A percentile compares a stretch with the other conserved stretches of the same genome.
Evolutionary conservation across 805 yeast genomes (phyloP).

Genomic region (Spathaspora girioi): DNA sequence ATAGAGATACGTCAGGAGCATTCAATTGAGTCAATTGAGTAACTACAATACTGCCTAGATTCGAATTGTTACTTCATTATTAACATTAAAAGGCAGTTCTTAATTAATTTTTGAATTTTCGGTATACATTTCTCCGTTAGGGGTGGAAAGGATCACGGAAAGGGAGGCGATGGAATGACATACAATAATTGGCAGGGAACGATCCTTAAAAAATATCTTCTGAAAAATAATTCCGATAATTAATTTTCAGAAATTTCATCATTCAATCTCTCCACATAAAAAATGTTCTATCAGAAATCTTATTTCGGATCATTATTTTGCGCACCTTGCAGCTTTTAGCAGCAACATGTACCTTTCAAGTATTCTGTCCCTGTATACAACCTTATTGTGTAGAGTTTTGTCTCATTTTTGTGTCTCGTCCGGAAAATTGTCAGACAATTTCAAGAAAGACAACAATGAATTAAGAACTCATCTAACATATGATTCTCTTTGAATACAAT

Average conservation of each 20-base stretch:
- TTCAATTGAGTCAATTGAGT: background rate
- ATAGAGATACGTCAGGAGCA: too few relatives aligned
- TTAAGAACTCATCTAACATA: background rate
- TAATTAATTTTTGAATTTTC: background rate
- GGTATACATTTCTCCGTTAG: background rate
- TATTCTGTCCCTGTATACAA: background rate
- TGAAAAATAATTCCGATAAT: background rate
- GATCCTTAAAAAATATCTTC: background rate
- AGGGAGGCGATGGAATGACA: background rate
- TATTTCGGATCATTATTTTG: too few relatives aligned
- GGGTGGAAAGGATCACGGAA: background rate
- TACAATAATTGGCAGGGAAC: background rate
- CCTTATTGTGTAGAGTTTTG: background rate
- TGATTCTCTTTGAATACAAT: background rate
- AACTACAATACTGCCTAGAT: background rate
- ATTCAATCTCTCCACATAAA: background rate
- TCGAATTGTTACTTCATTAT: too few relatives aligned
- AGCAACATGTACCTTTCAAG: background rate
- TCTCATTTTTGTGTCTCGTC: background rate
- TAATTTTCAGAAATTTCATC: background rate
- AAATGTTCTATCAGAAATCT: background rate
- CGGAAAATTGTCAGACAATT: background rate
- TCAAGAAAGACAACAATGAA: background rate
- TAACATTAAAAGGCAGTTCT: too few relatives aligned
- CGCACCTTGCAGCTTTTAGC: background rate